Conservation (phyloP, 108 stramenopile genomes). For the Cylindrotheca closterium region DNA sequence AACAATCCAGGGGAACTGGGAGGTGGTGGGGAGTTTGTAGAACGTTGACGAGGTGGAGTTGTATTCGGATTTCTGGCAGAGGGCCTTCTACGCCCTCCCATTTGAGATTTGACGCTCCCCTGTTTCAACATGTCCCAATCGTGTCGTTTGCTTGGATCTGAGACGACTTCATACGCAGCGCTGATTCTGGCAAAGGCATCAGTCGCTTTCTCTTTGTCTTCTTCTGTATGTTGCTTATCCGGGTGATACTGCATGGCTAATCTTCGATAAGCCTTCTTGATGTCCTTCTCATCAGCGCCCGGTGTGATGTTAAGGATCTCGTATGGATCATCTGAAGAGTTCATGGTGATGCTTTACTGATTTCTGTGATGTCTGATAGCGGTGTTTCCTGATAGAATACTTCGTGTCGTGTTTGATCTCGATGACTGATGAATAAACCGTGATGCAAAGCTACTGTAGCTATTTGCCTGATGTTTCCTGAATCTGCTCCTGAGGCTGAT, state of each 20-base stretch:
- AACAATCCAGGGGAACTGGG: slow-evolving; percentile 1
- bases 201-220: slow-evolving; percentile 20
- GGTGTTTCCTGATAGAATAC: no score
- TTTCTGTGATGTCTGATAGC: no score
- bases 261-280: slow-evolving; percentile 78
- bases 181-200: slow-evolving; percentile 66
- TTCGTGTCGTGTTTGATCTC: no score
- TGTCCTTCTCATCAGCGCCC: slow-evolving; percentile 60
- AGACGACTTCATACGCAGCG: slow-evolving; percentile 79
- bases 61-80: not conserved
- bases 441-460: no score
- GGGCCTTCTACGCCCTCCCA: not conserved
- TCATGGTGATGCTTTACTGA: slow-evolving; percentile 15
- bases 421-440: no score
- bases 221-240: slow-evolving; percentile 52
- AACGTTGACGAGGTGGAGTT: not conserved
- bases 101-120: not conserved
- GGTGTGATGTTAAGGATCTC: slow-evolving; percentile 70
- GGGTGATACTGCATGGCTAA: slow-evolving; percentile 60
- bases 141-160: slow-evolving; percentile 38
- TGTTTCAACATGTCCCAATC: slow-evolving; percentile 6
- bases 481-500: no score
- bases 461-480: no score
- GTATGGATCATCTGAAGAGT: slow-evolving; percentile 56
- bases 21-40: not conserved